phyloP scores from a whole-genome alignment of 2,329 filamentous ascomycete genomes.

The Diaporthe australafricana region DNA sequence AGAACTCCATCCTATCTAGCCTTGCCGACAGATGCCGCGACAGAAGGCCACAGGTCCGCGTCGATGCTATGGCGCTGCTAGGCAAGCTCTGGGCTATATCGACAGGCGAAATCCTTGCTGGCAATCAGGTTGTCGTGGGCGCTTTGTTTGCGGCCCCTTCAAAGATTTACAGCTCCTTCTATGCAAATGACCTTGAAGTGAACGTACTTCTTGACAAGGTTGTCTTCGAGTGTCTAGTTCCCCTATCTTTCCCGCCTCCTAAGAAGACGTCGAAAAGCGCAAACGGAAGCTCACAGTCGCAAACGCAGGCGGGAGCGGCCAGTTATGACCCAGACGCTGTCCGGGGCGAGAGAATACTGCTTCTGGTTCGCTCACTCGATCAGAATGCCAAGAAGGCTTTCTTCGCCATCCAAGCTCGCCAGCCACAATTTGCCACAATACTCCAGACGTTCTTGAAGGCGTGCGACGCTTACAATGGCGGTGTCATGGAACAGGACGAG shows the following conservation, averaged over 20 bases:
- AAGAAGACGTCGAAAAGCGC: constrained; percentile 73
- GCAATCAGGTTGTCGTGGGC: constrained; percentile 79
- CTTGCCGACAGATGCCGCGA: constrained; percentile 92
- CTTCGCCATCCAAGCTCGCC: constrained; percentile 84
- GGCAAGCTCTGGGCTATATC: constrained; percentile 95
- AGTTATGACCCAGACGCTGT: constrained; percentile 78
- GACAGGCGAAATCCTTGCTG: constrained; percentile 84
- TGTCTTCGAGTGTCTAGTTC: constrained; percentile 88
- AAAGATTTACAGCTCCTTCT: constrained; percentile 87
- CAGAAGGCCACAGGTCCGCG: constrained; percentile 81
- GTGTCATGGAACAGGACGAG: constrained; percentile 79
- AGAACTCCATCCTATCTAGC: constrained; percentile 82
- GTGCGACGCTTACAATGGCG: constrained; percentile 93
- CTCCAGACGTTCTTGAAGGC: constrained; percentile 81
- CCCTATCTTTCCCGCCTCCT: constrained; percentile 83
- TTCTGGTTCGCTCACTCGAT: constrained; percentile 84
- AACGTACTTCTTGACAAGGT: constrained; percentile 87
- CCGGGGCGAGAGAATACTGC: constrained; percentile 84
- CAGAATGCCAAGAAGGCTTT: constrained; percentile 85
- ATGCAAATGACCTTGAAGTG: constrained; percentile 88
- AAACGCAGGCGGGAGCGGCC: constrained; percentile 49
- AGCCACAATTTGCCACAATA: constrained; percentile 78
- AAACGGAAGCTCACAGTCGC: constrained; percentile 57
- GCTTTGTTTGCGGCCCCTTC: constrained; percentile 87
- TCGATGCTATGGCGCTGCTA: constrained; percentile 87